These are phyloP conservation scores for Magnaporthales sp. DNA, from an alignment of 2,329 filamentous ascomycete species.

Conservation along the genomic window DNA sequence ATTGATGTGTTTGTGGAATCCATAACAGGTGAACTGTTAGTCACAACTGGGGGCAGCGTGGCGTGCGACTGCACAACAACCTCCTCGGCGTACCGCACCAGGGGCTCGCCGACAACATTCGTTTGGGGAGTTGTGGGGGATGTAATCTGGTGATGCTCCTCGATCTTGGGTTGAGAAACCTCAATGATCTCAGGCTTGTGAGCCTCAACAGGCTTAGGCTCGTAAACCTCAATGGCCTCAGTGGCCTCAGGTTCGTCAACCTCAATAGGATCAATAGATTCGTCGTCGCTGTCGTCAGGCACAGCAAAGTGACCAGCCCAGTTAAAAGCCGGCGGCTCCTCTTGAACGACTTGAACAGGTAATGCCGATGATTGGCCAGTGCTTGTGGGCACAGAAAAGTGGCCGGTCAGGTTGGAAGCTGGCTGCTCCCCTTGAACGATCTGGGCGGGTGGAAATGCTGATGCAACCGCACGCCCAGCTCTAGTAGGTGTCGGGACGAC, in stretches of 20 bases:
- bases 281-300: not conserved
- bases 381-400: not conserved
- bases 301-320: constrained; percentile 1
- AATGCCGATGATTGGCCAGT: not conserved
- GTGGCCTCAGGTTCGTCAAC: not conserved
- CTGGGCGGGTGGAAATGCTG: not conserved
- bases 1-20: not conserved
- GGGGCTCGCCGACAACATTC: not conserved
- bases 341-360: not conserved
- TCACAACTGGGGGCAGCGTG: not conserved
- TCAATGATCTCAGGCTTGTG: not conserved
- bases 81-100: not conserved
- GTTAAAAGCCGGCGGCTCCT: not conserved
- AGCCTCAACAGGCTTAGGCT: not conserved
- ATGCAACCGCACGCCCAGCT: not conserved
- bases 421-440: not conserved
- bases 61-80: not conserved
- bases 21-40: not conserved
- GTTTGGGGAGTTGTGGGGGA: not conserved
- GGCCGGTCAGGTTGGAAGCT: not conserved
- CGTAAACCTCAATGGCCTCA: too few relatives aligned
- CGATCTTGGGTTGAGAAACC: not conserved
- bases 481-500: not conserved
- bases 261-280: not conserved
- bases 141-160: not conserved